Evolutionary conservation across 2,329 filamentous ascomycete genomes (phyloP).

Genomic region (Ilyonectria mors-panacis): DNA sequence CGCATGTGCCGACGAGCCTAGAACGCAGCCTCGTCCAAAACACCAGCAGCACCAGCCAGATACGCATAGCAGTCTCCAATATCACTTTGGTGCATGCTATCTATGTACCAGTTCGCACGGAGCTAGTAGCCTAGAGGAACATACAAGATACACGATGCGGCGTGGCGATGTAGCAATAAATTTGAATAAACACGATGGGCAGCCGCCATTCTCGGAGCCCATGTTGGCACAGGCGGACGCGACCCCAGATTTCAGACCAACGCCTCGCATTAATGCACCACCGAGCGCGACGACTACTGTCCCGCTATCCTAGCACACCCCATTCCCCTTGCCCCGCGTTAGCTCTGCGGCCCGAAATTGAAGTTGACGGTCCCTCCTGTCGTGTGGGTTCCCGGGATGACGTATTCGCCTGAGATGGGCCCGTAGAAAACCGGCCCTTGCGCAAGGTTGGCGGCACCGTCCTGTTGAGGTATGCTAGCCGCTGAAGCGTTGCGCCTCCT

Average conservation of each 20-base stretch:
- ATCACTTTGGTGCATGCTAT: not conserved
- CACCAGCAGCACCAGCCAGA: not conserved
- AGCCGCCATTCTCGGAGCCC: not conserved
- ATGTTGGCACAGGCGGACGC: not conserved
- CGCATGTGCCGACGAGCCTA: conserved; percentile 3
- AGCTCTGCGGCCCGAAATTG: conserved; percentile 13
- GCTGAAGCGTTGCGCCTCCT: not conserved
- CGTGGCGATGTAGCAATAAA: not conserved
- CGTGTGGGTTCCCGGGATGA: conserved; percentile 12
- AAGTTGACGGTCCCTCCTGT: conserved; percentile 7
- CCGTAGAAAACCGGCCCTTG: not conserved
- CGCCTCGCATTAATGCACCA: not conserved
- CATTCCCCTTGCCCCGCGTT: not conserved
- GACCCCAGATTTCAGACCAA: not conserved
- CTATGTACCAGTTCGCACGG: not conserved
- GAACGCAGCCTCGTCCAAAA: not conserved
- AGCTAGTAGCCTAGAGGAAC: not conserved
- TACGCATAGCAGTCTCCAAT: not conserved
- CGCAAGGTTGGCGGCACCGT: not conserved
- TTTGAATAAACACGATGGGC: not conserved
- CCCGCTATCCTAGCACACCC: not conserved
- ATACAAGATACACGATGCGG: not conserved
- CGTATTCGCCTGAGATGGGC: conserved; percentile 3
- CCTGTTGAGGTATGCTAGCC: not conserved
- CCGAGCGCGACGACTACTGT: not conserved